Base-by-base conservation (phyloP, 2,329 filamentous ascomycete genomes). In the Sclerotinia subarctica region DNA sequence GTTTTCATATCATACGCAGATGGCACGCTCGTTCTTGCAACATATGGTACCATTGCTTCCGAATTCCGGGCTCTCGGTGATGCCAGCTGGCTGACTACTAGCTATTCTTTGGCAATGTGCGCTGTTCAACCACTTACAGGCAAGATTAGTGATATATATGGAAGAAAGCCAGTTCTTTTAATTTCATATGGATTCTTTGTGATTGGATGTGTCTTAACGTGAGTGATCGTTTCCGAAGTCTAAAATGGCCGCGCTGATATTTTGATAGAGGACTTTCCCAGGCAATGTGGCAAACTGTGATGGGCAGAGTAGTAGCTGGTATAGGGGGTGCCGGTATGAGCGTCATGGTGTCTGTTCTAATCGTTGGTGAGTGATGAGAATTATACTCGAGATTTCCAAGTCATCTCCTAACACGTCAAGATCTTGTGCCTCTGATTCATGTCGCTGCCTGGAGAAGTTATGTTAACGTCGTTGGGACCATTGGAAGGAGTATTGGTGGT, bases 101-200 rank as follows among this genome's bases (percentile, higher is more conserved):
- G 84, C 13, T 90, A 94, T 77, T 90, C 93, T 73, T 82, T 94
- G 64, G 92, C 90, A 1, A 79, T 92, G 64, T 91, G 90, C 3
- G 88, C 88, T 29, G 92, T 90, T 73, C 91, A 94, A 76, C 91
- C 90, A 0, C 79, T 93, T 0, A 93, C 90, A 72, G 90, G 90
- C 58, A 90, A 89, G 73, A 80, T 91, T 5, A 87, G 83, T 63
- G 89, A 91, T 74, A 90, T 92, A 52, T 91, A 91, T 72, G 88
- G 89, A 19, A 84, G 90, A 8, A 91, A 92, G 74, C 73, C 83
- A 74, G 87, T 85, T 71, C 80, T 93, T 6, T 80, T 92, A 5
- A 87, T 89, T 71, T 83, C 85, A 2, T 91, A 91, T 73, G 76
- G 80, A 32, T 78, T 90, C 63, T 92, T 92, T 75, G 87, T 86